Evolutionary conservation across 192 early-diverging fungal species (phyloP).

Genomic region (Coemansia sp.): DNA sequence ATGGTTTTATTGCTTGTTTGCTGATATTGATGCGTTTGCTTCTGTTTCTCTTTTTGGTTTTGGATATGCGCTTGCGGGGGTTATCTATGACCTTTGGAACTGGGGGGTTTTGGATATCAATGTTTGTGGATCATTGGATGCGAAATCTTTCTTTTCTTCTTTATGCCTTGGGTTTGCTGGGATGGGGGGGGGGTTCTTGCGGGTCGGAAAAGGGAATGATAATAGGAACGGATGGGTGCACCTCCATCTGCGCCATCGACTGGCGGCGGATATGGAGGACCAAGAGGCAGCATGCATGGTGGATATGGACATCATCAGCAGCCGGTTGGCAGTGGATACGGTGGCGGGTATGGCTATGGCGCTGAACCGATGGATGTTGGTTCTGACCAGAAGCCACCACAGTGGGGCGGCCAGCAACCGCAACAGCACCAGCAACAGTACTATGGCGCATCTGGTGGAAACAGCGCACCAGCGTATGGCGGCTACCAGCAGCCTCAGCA

Average conservation of each 20-base stretch:
- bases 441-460: not conserved
- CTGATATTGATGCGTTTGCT: not conserved
- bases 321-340: conserved; percentile 8
- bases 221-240: conserved; percentile 29
- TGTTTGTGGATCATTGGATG: not conserved
- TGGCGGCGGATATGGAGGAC: conserved; percentile 24
- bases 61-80: no score
- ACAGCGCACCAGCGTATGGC: conserved; percentile 3
- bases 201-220: not conserved
- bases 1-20: not conserved
- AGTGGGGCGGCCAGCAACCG: conserved; percentile 20
- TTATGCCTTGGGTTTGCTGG: no score
- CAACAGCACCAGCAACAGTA: conserved; percentile 12
- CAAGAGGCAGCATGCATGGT: conserved; percentile 8
- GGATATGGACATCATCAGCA: conserved; percentile 28
- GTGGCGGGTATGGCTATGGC: conserved; percentile 13
- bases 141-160: not conserved
- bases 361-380: conserved; percentile 16
- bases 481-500: conserved; percentile 21
- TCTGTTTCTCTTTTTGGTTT: conserved; percentile 9
- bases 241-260: not conserved
- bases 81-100: conserved; percentile 7
- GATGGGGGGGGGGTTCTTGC: not conserved
- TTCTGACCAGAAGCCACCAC: conserved; percentile 17
- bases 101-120: not conserved